phyloP scores from a whole-genome alignment of 2,329 filamentous ascomycete species.

The Saccharata proteae region DNA sequence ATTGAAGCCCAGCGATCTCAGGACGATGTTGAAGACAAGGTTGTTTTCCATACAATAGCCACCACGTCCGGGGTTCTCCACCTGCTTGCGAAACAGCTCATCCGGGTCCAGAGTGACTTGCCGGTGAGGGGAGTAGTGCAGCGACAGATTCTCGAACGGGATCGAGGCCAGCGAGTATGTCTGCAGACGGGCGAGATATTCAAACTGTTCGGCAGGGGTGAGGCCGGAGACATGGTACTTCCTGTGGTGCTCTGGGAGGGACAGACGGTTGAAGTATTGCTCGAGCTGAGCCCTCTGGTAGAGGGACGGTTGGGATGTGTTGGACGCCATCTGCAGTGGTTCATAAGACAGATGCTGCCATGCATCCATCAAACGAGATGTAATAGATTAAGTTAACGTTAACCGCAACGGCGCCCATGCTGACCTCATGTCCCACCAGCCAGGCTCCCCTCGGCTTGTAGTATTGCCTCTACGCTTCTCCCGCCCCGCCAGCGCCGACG shows the following conservation, averaged over 20 bases:
- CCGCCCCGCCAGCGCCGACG: too few species aligned
- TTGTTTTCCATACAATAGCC: slow-evolving; percentile 54
- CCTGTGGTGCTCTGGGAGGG: slow-evolving; percentile 16
- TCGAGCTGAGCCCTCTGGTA: slow-evolving; percentile 18
- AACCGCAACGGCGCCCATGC: too few species aligned
- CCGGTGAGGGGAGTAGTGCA: slow-evolving; percentile 34
- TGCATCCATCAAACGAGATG: too few species aligned
- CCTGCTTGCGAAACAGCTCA: slow-evolving; percentile 42
- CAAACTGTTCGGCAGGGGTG: slow-evolving; percentile 14
- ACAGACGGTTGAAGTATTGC: slow-evolving; percentile 24
- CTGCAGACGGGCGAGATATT: slow-evolving; percentile 20
- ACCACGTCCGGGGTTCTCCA: slow-evolving; percentile 35
- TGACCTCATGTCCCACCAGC: too few species aligned
- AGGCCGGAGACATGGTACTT: slow-evolving; percentile 16
- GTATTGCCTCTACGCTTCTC: too few species aligned
- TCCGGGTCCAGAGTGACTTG: slow-evolving; percentile 37
- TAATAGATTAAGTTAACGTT: too few species aligned
- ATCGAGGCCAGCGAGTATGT: slow-evolving; percentile 34
- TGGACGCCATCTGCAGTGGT: too few species aligned
- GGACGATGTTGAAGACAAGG: slow-evolving; percentile 37
- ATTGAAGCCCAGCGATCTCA: slow-evolving; percentile 40
- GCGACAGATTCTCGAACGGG: slow-evolving; percentile 44
- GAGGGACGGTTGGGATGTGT: slow-evolving; percentile 3
- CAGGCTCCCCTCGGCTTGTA: too few species aligned
- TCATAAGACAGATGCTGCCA: too few species aligned